Evolutionary conservation across 495 filamentous ascomycete genomes (phyloP).

Genomic region (Lindgomyces ingoldianus): DNA sequence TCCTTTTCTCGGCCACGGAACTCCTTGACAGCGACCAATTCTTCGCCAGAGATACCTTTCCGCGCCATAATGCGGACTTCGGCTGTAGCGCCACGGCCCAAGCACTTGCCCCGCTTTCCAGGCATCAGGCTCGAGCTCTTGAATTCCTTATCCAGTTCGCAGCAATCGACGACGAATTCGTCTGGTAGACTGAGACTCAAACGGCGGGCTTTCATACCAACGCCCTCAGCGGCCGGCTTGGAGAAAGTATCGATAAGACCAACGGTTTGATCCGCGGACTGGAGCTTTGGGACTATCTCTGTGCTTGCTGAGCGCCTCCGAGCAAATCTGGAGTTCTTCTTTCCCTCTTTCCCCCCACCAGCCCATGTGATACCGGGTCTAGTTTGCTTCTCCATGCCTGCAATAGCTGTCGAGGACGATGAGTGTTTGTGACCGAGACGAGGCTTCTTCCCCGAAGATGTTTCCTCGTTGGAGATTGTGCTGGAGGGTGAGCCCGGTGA

Average conservation of each 20-base stretch:
- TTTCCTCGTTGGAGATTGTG: conserved; percentile 33
- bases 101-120: conserved; percentile 51
- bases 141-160: conserved; percentile 61
- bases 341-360: conserved; percentile 14
- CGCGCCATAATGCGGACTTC: conserved; percentile 69
- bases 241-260: conserved; percentile 38
- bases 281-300: conserved; percentile 14
- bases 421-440: conserved; percentile 29
- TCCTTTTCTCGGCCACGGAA: conserved; percentile 64
- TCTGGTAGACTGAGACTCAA: conserved; percentile 64
- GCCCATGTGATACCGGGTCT: conserved; percentile 20
- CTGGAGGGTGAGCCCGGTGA: conserved; percentile 37
- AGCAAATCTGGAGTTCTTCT: not conserved
- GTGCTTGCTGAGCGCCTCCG: conserved; percentile 35
- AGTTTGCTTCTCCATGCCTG: conserved; percentile 11
- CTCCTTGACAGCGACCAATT: conserved; percentile 75
- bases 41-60: conserved; percentile 53
- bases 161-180: conserved; percentile 64
- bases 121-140: conserved; percentile 60
- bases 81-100: conserved; percentile 73
- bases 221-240: conserved; percentile 59
- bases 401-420: conserved; percentile 25
- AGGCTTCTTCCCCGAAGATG: not conserved
- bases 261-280: conserved; percentile 24
- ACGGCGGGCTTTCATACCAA: conserved; percentile 65